Base-by-base conservation (phyloP, 768 basidiomycete species). In the Daedaleopsis sinensis region DNA sequence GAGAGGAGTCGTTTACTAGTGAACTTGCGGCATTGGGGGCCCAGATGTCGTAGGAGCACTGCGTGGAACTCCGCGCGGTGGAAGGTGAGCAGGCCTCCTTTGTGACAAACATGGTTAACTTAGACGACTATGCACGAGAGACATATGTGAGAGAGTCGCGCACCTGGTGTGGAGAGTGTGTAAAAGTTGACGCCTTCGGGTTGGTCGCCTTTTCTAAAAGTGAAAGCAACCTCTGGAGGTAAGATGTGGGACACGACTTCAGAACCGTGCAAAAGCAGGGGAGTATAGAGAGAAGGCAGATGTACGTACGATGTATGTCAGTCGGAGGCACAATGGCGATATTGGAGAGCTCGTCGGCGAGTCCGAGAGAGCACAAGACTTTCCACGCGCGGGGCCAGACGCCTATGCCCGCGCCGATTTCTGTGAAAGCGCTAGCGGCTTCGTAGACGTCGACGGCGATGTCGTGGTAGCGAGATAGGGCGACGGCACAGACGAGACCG, bases 41-140 rank as follows among this genome's bases (percentile, higher is more conserved):
- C 76, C 32, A 90, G 71, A 58, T 77, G 76, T 44, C 75, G 71
- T 10, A 91, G 77, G 56, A 91, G 77, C 1, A 79, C 81, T 21
- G 75, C 72, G 58, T 90, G 88, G 66, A 90, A 88, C 65, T 89
- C 87, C 23, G 87, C 79, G 16, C 90, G 84, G 71, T 89, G 89
- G 63, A 91, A 78, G 7, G 58, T 65, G 37, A 75, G 59, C 53
- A 75, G 27, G 55, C 73, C 73, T 48, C 72, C 73, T 74, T 56
- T 32, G 39, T 27, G 23, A 16, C 35, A 57, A 3, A 24, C 23
- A 15, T 6, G 16, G 18, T 11, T 23, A 11, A 57, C 55, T 52
- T n/a, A 54, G 36, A 15, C 38, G 44, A n/a, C 49, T 53, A 21
- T 24, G 35, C 36, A 61, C 39, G 39, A 38, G 42, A 43, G 39